Evolutionary conservation across 306 rosid species (phyloP).

Genomic region (Arachis stenosperma): DNA sequence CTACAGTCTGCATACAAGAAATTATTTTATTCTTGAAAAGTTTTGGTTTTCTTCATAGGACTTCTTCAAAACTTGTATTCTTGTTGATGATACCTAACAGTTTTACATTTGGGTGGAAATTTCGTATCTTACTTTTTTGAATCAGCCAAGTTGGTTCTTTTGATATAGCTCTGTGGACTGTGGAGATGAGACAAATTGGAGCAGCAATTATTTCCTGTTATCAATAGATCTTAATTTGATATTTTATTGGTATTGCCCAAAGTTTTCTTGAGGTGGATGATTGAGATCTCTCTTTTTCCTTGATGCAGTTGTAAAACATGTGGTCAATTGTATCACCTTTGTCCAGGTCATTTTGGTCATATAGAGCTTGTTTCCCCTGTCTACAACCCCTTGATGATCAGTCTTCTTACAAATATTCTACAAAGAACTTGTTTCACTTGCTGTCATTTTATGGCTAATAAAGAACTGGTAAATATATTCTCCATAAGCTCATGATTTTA

Average conservation of each 20-base stretch:
- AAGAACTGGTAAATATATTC: slow-evolving; percentile 47
- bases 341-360: slow-evolving; percentile 92
- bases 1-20: too few relatives aligned
- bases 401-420: slow-evolving; percentile 55
- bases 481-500: background rate
- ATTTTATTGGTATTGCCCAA: slow-evolving; percentile 5
- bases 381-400: slow-evolving; percentile 84
- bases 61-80: background rate
- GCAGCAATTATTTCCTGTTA: background rate
- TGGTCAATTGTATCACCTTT: slow-evolving; percentile 53
- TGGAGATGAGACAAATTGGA: slow-evolving; percentile 8
- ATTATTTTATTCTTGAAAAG: background rate
- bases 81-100: background rate
- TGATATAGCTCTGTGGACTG: slow-evolving; percentile 11
- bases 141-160: background rate
- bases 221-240: background rate
- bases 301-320: slow-evolving; percentile 78
- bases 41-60: background rate
- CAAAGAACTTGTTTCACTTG: slow-evolving; percentile 68
- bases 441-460: slow-evolving; percentile 53
- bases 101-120: background rate
- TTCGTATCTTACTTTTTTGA: background rate
- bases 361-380: slow-evolving; percentile 67
- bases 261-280: slow-evolving; percentile 22
- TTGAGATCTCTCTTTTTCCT: slow-evolving; percentile 31